Evolutionary conservation across 805 yeast genomes (phyloP).

Genomic region (Candida khao-thaluensis): DNA sequence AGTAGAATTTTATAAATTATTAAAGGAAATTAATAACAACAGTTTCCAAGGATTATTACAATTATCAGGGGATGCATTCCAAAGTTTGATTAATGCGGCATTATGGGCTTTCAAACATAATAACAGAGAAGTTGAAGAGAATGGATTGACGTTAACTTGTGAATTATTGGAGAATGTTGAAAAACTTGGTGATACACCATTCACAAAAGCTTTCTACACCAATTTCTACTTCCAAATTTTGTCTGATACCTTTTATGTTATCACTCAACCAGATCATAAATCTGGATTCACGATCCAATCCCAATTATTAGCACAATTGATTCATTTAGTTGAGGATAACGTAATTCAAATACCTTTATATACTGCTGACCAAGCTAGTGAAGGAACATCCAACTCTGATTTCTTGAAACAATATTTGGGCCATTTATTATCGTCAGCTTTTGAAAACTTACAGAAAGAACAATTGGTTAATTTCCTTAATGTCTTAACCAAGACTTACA

Average conservation of each 20-base stretch:
- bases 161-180: conserved; percentile 87
- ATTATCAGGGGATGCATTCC: conserved; percentile 90
- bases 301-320: conserved; percentile 76
- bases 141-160: conserved; percentile 79
- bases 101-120: conserved; percentile 98
- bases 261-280: conserved; percentile 96
- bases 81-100: conserved; percentile 86
- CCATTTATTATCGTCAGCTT: conserved; percentile 80
- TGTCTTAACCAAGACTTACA: conserved; percentile 72
- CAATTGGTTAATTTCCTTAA: conserved; percentile 81
- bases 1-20: conserved; percentile 88
- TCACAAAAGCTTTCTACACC: conserved; percentile 83
- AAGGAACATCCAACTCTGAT: conserved; percentile 77
- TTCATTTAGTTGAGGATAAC: conserved; percentile 76
- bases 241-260: conserved; percentile 87
- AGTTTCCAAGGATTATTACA: conserved; percentile 84
- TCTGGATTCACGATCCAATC: conserved; percentile 92
- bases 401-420: conserved; percentile 80
- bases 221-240: conserved; percentile 86
- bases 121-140: conserved; percentile 93
- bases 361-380: conserved; percentile 75
- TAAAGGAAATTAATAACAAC: conserved; percentile 81
- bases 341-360: conserved; percentile 78
- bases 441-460: conserved; percentile 82
- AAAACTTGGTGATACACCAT: conserved; percentile 63